Percentiles rank a stretch among this genome's conserved stretches.
Conservation (phyloP, 495 filamentous ascomycete genomes). For the Penicillium coffeae region DNA sequence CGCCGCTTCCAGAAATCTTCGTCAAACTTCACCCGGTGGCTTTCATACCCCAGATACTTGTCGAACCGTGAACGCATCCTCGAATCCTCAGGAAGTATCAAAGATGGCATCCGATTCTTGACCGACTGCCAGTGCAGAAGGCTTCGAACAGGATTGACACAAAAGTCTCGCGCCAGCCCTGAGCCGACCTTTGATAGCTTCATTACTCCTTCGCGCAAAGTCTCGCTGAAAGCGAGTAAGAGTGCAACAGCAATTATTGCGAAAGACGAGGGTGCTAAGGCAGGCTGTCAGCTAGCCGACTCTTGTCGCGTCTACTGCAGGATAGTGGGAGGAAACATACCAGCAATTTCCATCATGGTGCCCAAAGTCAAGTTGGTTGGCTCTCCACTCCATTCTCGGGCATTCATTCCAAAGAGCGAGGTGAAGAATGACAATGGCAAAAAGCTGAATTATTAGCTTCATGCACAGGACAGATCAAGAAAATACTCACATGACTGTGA, state of each 20-base stretch:
- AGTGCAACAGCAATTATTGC: slow-evolving; percentile 42
- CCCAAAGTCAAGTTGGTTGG: slow-evolving; percentile 24
- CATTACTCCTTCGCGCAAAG: slow-evolving; percentile 26
- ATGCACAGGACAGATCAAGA: slow-evolving; percentile 4
- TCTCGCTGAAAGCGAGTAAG: slow-evolving; percentile 41
- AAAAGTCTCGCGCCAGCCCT: slow-evolving; percentile 25
- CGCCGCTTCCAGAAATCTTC: slow-evolving; percentile 36
- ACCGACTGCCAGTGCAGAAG: slow-evolving; percentile 14
- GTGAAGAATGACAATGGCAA: slow-evolving; percentile 66
- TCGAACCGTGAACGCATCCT: slow-evolving; percentile 21
- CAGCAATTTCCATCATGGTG: slow-evolving; percentile 36
- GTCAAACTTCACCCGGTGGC: slow-evolving; percentile 20
- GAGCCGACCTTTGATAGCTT: slow-evolving; percentile 24
- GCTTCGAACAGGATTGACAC: slow-evolving; percentile 15
- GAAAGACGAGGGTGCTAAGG: slow-evolving; percentile 32
- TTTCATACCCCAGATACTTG: slow-evolving; percentile 25
- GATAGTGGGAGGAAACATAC: slow-evolving; percentile 8
- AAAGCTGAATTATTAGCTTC: slow-evolving; percentile 34
- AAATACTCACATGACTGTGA: slow-evolving; percentile 59
- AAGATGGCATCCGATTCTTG: slow-evolving; percentile 8
- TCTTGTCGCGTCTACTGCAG: slow-evolving; percentile 7
- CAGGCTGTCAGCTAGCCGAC: not conserved
- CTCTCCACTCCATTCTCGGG: slow-evolving; percentile 56
- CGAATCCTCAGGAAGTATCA: slow-evolving; percentile 20
- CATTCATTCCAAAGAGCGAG: slow-evolving; percentile 63